These are phyloP conservation scores for Apiospora malaysiana DNA, from an alignment of 2,329 filamentous ascomycete species.

Conservation along the genomic window DNA sequence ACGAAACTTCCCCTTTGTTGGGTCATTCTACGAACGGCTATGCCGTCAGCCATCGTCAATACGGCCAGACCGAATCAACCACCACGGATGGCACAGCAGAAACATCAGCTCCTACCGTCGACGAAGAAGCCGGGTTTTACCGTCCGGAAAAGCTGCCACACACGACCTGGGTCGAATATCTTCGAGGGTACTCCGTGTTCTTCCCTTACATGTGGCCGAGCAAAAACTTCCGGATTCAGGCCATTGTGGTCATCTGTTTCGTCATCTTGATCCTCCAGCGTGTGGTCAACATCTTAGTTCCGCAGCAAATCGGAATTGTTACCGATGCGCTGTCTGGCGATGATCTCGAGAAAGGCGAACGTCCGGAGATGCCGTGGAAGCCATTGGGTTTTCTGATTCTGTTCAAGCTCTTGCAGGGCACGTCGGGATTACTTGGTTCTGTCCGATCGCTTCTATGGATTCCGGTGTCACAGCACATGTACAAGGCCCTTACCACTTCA, in stretches of 20 bases:
- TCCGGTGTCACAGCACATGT: conserved; percentile 95
- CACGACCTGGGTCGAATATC: conserved; percentile 95
- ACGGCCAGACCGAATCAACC: conserved; percentile 29
- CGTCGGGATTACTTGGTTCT: conserved; percentile 85
- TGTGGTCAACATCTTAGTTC: conserved; percentile 84
- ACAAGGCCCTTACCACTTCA: conserved; percentile 89
- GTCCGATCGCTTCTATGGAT: conserved; percentile 89
- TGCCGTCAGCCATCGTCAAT: conserved; percentile 20
- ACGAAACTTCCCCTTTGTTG: conserved; percentile 71
- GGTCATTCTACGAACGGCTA: conserved; percentile 34
- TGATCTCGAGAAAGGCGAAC: conserved; percentile 54
- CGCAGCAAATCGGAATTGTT: conserved; percentile 78
- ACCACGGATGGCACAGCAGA: conserved; percentile 25
- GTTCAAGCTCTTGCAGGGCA: conserved; percentile 84
- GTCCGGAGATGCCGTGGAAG: conserved; percentile 68
- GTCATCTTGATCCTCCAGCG: conserved; percentile 80
- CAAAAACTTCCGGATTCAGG: conserved; percentile 74
- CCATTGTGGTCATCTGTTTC: conserved; percentile 84
- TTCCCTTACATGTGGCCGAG: conserved; percentile 97
- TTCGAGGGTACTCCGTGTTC: conserved; percentile 89
- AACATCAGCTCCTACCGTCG: conserved; percentile 42
- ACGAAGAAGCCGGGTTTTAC: conserved; percentile 81
- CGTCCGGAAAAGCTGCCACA: conserved; percentile 85
- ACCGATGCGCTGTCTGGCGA: conserved; percentile 70
- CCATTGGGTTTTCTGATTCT: conserved; percentile 78